A percentile compares a stretch with the other conserved stretches of the same genome.
phyloP scores from a whole-genome alignment of 306 rosid genomes.

The Psophocarpus tetragonolobus region DNA sequence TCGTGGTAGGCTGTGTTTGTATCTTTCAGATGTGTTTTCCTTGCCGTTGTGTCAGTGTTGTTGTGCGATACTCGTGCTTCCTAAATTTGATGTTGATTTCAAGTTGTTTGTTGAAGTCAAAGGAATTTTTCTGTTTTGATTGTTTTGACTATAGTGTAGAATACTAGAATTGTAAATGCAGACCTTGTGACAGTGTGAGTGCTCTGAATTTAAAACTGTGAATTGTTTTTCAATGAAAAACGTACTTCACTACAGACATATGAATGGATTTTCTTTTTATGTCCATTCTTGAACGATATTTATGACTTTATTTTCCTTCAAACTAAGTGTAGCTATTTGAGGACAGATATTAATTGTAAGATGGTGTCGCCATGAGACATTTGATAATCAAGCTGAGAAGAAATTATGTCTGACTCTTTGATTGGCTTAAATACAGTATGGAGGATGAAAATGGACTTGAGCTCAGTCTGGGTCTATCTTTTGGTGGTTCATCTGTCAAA shows the following conservation, averaged over 20 bases:
- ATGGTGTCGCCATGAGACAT: constrained; percentile 8
- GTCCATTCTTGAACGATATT: background rate
- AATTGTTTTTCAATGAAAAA: background rate
- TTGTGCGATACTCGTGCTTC: background rate
- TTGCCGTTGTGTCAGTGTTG: background rate
- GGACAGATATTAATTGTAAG: background rate
- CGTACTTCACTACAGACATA: background rate
- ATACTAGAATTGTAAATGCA: background rate
- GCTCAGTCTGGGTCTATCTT: constrained; percentile 81
- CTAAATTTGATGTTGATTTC: background rate
- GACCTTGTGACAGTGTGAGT: background rate
- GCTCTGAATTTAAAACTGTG: background rate
- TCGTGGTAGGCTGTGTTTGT: background rate
- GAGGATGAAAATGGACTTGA: constrained; percentile 85
- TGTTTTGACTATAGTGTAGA: background rate
- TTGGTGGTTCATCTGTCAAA: constrained; percentile 69
- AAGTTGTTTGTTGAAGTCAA: background rate
- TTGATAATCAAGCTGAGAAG: constrained; percentile 10
- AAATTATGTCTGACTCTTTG: background rate
- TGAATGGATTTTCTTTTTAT: background rate
- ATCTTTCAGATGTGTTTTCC: background rate
- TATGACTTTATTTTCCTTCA: constrained; percentile 14
- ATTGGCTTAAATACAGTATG: constrained; percentile 43
- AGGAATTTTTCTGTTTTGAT: background rate
- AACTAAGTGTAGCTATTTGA: constrained; percentile 20